Base-by-base conservation (phyloP, 2,329 filamentous ascomycete species). In the Xylaria arbuscula region DNA sequence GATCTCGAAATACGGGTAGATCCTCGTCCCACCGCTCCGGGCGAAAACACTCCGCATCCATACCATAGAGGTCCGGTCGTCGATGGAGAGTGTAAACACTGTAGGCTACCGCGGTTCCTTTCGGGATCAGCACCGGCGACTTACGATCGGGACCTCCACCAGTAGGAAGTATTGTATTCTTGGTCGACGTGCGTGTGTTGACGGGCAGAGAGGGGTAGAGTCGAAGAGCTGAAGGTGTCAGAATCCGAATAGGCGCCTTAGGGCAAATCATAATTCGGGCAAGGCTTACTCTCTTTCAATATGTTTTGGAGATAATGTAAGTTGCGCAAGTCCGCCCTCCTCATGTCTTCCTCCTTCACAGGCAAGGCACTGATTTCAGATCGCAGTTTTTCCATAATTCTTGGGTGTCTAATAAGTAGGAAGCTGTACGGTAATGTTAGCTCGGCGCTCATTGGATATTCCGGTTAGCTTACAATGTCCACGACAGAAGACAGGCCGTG, bases 11-110 rank as follows among this genome's bases (percentile, higher is more conserved):
- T 40, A 71, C 54, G 3, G 71, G 72, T 1, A 72, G 53, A 42
- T 72, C 70, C 45, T 73, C 72, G 11, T 73, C 72, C 83, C 83
- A 86, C 34, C 84, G 74, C 72, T 85, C 83, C 0, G 83, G 83
- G 2, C 82, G 80, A 73, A 84, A 86, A 6, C 78, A 69, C 4
- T 80, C 76, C 0, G 81, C 80, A 57, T 86, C 83, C 56, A 75
- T 73, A 1, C 80, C 80, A 62, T 78, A 81, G 0, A 86, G 64
- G 5, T 72, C 76, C 40, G 74, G 74, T 40, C 84, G 78, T 5
- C 83, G 79, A 47, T 85, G 82, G 56, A 85, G 77, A 13, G 80
- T 77, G 72, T 83, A 86, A 1, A 82, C 78, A 59, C 83, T 80
- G 32, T 77, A 81, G 1, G 80, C 81, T n/a, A 86, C 78, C 65